These are phyloP conservation scores for Inga oerstediana DNA, from an alignment of 306 rosid genomes.

Conservation along the genomic window DNA sequence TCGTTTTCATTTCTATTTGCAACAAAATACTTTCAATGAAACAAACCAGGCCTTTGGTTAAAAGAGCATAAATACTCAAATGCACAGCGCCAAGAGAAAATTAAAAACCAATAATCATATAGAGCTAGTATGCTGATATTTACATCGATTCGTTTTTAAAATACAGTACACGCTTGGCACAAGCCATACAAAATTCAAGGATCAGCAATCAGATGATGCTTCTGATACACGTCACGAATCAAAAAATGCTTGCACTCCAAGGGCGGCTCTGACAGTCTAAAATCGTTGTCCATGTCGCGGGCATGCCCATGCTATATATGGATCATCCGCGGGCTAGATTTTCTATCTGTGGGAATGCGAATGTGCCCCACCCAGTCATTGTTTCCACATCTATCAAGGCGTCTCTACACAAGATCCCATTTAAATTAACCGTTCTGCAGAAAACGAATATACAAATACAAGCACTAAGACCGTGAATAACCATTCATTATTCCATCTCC, in stretches of 20 bases:
- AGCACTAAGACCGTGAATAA: not conserved
- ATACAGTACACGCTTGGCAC: not conserved
- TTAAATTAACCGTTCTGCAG: conserved; percentile 2
- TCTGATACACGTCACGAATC: not conserved
- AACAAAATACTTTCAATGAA: not conserved
- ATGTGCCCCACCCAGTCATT: not conserved
- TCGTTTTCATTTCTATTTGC: too few species aligned
- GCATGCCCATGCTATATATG: not conserved
- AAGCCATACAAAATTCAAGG: not conserved
- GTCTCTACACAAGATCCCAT: not conserved
- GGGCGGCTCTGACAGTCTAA: not conserved
- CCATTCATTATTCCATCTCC: not conserved
- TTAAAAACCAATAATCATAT: not conserved
- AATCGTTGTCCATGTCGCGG: not conserved
- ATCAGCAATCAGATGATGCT: not conserved
- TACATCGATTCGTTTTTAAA: not conserved
- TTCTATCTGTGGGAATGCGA: not conserved
- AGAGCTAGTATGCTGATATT: not conserved
- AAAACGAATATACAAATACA: conserved; percentile 30
- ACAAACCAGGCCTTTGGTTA: not conserved
- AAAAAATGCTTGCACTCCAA: not conserved
- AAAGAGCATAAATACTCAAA: not conserved
- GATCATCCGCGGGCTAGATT: not conserved
- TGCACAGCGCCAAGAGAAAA: not conserved
- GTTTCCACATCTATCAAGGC: not conserved